Evolutionary conservation across 2,329 filamentous ascomycete species (phyloP), one percentile per base, ranked within the genome.

Genomic region (Aphanoascus verrucosus): DNA sequence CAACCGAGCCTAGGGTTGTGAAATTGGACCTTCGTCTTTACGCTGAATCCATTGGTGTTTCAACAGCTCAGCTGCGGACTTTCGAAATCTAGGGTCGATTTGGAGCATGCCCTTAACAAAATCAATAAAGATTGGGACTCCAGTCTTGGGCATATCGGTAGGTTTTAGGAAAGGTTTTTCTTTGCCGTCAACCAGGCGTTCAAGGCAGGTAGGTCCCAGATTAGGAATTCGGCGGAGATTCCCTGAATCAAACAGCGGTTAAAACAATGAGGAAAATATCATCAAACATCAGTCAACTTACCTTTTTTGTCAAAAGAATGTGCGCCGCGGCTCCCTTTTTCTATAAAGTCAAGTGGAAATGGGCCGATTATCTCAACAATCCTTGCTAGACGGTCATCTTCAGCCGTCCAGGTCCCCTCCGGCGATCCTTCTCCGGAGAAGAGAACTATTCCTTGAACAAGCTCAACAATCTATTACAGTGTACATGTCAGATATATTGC

Each of bases 81-180:
- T 61, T 49, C 62, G 58, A 48, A 15, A 8, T 38, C 35, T 45
- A 2, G 63, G 61, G 53, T 65, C 59, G 34, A 63, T 60, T 47
- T 52, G 46, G 35, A 64, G 58, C 60, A 64, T 63, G 11, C 59
- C 55, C 45, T 43, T 55, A 1, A 64, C 8, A 42, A 63, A 64
- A 54, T 65, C 59, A 38, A 65, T 49, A 41, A 64, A 63, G 2
- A 63, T 46, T 11, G 59, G 59, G 9, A 64, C 56, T 54, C 63
- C 62, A 23, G 55, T 49, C 28, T 60, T 47, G 9, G 60, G 48
- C 60, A 65, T 63, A 48, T 63, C 62, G 17, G 19, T 19, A n/a
- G 63, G 61, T 38, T 58, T 62, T 8, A 58, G 35, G 32, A 64
- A 63, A 15, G 61, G 63, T 31, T 54, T 56, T 41, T 51, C 56